Evolutionary conservation across 345 rosid genomes (phyloP).

Genomic region (Ailanthus altissimus): DNA sequence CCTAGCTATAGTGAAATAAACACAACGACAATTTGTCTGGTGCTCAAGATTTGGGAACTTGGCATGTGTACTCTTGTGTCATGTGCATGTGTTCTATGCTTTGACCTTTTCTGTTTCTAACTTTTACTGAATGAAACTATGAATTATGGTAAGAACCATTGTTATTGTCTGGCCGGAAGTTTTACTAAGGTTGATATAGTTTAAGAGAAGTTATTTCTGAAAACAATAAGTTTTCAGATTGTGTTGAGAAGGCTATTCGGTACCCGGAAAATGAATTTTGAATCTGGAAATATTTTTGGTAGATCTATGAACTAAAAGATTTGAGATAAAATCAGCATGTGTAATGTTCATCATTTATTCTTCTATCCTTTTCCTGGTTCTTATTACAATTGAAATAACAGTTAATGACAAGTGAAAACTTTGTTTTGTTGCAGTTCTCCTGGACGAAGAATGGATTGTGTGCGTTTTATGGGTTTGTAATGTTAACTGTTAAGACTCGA

Average conservation of each 20-base stretch:
- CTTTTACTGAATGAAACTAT: too few species aligned
- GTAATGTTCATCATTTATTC: neutral
- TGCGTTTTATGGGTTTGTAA: neutral
- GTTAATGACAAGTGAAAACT: neutral
- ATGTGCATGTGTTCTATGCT: neutral
- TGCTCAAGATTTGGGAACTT: neutral
- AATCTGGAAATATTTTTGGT: neutral
- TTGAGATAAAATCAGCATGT: neutral
- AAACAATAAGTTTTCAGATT: neutral
- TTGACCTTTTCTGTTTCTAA: too few species aligned
- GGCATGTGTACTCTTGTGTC: neutral
- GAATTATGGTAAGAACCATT: neutral
- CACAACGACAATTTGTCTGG: neutral
- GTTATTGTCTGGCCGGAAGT: neutral
- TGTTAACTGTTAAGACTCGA: too few species aligned
- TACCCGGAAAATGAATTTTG: neutral
- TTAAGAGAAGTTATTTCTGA: too few species aligned
- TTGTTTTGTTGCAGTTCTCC: slow-evolving; percentile 2
- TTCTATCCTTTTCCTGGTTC: neutral
- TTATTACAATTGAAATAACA: neutral
- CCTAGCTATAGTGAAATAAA: neutral
- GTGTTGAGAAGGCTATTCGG: neutral
- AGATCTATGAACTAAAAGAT: neutral
- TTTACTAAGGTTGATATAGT: neutral
- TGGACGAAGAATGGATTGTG: neutral